Percentiles rank a stretch among this genome's conserved stretches.
Conservation (phyloP, 495 filamentous ascomycete genomes). For the Extremus antarcticus region DNA sequence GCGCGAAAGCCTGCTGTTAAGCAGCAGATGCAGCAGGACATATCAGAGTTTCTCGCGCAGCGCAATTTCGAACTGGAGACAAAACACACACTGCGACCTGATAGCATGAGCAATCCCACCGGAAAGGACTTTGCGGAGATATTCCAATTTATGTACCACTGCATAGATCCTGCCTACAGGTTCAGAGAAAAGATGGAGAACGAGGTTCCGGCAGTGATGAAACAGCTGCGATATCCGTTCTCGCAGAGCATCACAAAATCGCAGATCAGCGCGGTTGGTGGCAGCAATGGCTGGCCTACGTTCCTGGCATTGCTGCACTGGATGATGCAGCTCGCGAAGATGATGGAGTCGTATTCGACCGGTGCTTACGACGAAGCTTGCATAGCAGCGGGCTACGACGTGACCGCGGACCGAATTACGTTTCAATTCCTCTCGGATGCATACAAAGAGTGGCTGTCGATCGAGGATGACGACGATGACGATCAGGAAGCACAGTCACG, state of each 20-base stretch:
- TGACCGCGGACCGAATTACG: slow-evolving; percentile 79
- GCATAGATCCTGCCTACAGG: slow-evolving; percentile 82
- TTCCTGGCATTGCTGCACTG: slow-evolving; percentile 92
- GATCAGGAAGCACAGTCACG: slow-evolving; percentile 68
- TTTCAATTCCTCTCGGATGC: slow-evolving; percentile 80
- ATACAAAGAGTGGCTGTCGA: slow-evolving; percentile 86
- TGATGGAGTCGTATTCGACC: slow-evolving; percentile 66
- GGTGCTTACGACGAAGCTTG: slow-evolving; percentile 84
- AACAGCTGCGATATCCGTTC: slow-evolving; percentile 88
- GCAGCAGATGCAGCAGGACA: slow-evolving; percentile 70
- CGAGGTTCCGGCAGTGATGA: slow-evolving; percentile 82
- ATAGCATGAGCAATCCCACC: slow-evolving; percentile 82
- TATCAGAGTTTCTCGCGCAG: slow-evolving; percentile 80
- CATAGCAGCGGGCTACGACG: slow-evolving; percentile 73
- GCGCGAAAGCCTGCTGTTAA: slow-evolving; percentile 68
- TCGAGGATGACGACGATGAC: slow-evolving; percentile 66
- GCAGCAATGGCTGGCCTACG: slow-evolving; percentile 78
- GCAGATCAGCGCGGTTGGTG: slow-evolving; percentile 85
- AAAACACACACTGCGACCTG: slow-evolving; percentile 79
- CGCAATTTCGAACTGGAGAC: slow-evolving; percentile 96
- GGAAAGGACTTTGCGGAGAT: slow-evolving; percentile 96
- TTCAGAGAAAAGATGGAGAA: slow-evolving; percentile 89
- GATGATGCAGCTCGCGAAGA: slow-evolving; percentile 93
- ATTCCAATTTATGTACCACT: slow-evolving; percentile 95
- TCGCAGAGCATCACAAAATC: slow-evolving; percentile 90